A percentile compares a stretch with the other conserved stretches of the same genome.
Conservation (phyloP, 306 rosid species). For the Inga oerstediana region DNA sequence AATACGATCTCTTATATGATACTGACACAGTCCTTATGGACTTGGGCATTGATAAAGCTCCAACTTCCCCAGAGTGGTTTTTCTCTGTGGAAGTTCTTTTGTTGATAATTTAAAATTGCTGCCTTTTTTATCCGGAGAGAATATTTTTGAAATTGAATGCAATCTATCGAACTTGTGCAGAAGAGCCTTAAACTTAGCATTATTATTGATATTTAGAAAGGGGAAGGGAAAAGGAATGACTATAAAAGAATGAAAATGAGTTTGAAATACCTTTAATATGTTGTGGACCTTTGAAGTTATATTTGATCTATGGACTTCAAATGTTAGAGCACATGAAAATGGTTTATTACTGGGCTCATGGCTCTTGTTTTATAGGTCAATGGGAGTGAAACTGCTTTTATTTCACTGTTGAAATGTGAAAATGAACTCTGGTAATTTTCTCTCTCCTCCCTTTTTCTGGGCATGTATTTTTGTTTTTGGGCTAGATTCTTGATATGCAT, state of each 20-base stretch:
- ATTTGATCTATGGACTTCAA: constrained; percentile 8
- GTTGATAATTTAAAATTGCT: neutral
- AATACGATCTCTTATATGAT: neutral
- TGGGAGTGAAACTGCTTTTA: constrained; percentile 65
- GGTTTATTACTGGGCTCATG: constrained; percentile 26
- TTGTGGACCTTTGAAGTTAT: constrained; percentile 9
- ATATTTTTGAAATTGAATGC: neutral
- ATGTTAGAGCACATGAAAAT: constrained; percentile 17
- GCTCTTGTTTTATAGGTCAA: constrained; percentile 61
- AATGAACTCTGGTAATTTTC: constrained; percentile 68
- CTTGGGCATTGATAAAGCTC: neutral
- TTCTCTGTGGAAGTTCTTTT: neutral
- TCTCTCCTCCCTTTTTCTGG: constrained; percentile 27
- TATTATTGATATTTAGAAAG: constrained; percentile 4
- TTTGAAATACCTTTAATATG: constrained; percentile 8
- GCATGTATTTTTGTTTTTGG: constrained; percentile 22
- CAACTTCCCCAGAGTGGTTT: neutral
- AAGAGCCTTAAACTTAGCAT: neutral
- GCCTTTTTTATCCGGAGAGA: neutral
- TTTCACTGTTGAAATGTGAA: constrained; percentile 62
- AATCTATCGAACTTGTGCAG: neutral
- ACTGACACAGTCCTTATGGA: neutral
- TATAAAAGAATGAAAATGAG: constrained; percentile 1
- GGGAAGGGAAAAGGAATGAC: neutral
- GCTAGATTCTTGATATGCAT: constrained; percentile 2